Evolutionary conservation across 2,329 filamentous ascomycete species (phyloP).

Genomic region (Teratosphaeriaceae sp.): DNA sequence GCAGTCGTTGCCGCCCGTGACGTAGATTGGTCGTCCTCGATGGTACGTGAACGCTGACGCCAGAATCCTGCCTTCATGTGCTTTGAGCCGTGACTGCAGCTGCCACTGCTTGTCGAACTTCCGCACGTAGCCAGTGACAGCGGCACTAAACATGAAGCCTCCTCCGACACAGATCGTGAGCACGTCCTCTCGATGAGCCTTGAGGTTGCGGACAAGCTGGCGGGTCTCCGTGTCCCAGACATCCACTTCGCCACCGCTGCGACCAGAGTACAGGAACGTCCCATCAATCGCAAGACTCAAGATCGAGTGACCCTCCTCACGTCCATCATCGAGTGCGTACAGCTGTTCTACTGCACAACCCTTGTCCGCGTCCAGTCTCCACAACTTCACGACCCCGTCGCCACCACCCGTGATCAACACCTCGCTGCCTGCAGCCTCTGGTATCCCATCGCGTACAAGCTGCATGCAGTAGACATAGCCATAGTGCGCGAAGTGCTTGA

Average conservation of each 20-base stretch:
- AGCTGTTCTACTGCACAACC: constrained; percentile 63
- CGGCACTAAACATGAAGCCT: constrained; percentile 78
- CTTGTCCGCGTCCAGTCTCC: constrained; percentile 59
- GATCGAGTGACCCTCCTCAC: constrained; percentile 53
- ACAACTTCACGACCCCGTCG: constrained; percentile 92
- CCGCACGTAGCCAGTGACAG: constrained; percentile 69
- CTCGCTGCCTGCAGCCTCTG: constrained; percentile 65
- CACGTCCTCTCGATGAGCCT: constrained; percentile 71
- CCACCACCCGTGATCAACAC: constrained; percentile 86
- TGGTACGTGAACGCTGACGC: constrained; percentile 70
- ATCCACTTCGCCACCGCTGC: constrained; percentile 80
- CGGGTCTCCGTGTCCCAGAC: constrained; percentile 95
- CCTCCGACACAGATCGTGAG: constrained; percentile 81
- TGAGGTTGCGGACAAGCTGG: constrained; percentile 82
- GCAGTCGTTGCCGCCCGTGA: constrained; percentile 90
- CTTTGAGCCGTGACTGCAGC: constrained; percentile 69
- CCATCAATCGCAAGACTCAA: constrained; percentile 81
- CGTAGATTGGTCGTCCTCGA: constrained; percentile 71
- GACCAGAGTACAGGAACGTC: constrained; percentile 86
- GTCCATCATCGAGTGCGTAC: constrained; percentile 55
- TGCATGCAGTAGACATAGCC: constrained; percentile 98
- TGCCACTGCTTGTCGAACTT: constrained; percentile 79
- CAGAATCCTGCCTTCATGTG: constrained; percentile 80
- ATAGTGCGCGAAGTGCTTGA: constrained; percentile 84
- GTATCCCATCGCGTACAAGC: constrained; percentile 65